Evolutionary conservation across 768 basidiomycete species (phyloP).

Genomic region (Arthromyces matolae): DNA sequence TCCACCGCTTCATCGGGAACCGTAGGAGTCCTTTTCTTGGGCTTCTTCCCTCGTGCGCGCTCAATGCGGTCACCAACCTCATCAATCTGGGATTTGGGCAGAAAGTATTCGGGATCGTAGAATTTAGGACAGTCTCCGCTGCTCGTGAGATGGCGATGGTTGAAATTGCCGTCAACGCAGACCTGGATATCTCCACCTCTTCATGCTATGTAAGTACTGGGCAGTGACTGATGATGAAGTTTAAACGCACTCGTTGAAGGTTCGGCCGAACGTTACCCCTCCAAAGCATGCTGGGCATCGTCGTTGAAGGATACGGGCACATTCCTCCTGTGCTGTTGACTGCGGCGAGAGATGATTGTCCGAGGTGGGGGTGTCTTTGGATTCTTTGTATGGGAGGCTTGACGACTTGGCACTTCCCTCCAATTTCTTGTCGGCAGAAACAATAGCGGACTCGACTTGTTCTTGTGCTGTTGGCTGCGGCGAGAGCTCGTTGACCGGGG

Average conservation of each 20-base stretch:
- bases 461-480: no score
- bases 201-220: not conserved
- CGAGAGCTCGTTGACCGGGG: no score
- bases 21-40: conserved; percentile 11
- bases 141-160: conserved; percentile 29
- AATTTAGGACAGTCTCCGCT: conserved; percentile 12
- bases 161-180: conserved; percentile 36
- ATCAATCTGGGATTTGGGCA: conserved; percentile 32
- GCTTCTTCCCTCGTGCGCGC: conserved; percentile 23
- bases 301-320: conserved; percentile 21
- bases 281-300: conserved; percentile 34
- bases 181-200: conserved; percentile 37
- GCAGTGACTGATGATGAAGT: conserved; percentile 19
- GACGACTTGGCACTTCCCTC: no score
- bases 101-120: conserved; percentile 24
- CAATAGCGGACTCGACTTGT: no score
- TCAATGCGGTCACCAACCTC: conserved; percentile 25
- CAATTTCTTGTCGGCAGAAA: no score
- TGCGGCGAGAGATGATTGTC: no score
- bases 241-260: conserved; percentile 3
- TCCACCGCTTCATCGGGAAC: conserved; percentile 31
- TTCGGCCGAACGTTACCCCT: conserved; percentile 19
- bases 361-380: no score
- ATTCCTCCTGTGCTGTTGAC: no score
- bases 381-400: no score